Conservation (phyloP, 2,329 filamentous ascomycete species). For the Venturia effusa region DNA sequence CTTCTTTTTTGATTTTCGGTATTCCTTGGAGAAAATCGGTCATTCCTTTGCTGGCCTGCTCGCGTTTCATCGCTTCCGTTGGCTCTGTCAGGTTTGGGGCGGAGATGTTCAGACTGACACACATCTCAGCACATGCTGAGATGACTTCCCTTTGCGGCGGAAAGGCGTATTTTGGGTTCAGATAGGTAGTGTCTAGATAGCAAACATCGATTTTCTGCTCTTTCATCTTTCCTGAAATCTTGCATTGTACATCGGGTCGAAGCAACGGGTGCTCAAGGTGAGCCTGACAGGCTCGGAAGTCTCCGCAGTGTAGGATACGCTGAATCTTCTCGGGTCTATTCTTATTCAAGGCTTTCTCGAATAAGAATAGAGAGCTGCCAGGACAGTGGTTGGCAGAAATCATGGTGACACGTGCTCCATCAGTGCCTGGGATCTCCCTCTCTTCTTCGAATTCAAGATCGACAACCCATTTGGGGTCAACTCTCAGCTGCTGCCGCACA, state of each 20-base stretch:
- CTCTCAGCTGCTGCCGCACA: slow-evolving; percentile 73
- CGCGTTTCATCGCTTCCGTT: slow-evolving; percentile 46
- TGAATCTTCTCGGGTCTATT: slow-evolving; percentile 52
- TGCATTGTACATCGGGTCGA: slow-evolving; percentile 61
- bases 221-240: slow-evolving; percentile 55
- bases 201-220: slow-evolving; percentile 91
- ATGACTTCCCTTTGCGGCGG: slow-evolving; percentile 84
- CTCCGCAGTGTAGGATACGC: slow-evolving; percentile 85
- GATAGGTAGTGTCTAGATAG: slow-evolving; percentile 94
- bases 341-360: slow-evolving; percentile 64
- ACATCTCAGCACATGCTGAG: slow-evolving; percentile 75
- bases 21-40: slow-evolving; percentile 46
- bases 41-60: slow-evolving; percentile 48
- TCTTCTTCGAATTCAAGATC: slow-evolving; percentile 75
- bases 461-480: slow-evolving; percentile 76
- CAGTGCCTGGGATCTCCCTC: slow-evolving; percentile 68
- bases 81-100: slow-evolving; percentile 44
- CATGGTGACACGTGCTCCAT: slow-evolving; percentile 83
- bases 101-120: slow-evolving; percentile 62
- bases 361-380: slow-evolving; percentile 85
- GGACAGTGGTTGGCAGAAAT: slow-evolving; percentile 95
- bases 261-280: slow-evolving; percentile 77
- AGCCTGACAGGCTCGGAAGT: slow-evolving; percentile 81
- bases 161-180: slow-evolving; percentile 92
- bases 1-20: slow-evolving; percentile 23